phyloP scores from a whole-genome alignment of 1,139 yeast genomes.

The Geotrichum citri-aurantii region DNA sequence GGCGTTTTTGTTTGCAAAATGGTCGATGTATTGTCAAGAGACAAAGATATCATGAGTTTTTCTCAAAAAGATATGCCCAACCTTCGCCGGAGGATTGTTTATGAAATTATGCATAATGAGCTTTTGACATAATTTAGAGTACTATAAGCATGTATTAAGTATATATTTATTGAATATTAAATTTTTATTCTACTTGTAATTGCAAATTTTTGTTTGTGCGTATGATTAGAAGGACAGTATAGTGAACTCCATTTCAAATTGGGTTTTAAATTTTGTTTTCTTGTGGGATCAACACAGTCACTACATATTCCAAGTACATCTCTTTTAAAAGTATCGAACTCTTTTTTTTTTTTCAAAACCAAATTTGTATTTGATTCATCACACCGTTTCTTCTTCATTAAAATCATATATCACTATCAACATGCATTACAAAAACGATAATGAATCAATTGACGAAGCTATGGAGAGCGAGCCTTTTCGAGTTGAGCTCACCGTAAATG shows the following conservation, averaged over 20 bases:
- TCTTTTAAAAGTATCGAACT: too few relatives aligned
- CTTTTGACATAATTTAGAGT: slow-evolving; percentile 9
- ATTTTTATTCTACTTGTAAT: background rate
- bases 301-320: too few relatives aligned
- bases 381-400: background rate
- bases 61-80: slow-evolving; percentile 64
- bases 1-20: slow-evolving; percentile 90
- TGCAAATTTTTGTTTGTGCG: too few relatives aligned
- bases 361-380: background rate
- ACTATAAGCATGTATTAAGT: background rate
- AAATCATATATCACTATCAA: background rate
- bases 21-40: slow-evolving; percentile 53
- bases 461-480: background rate
- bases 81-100: slow-evolving; percentile 69
- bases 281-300: too few relatives aligned
- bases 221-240: background rate
- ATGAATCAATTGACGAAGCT: background rate
- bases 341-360: background rate
- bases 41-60: slow-evolving; percentile 45
- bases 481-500: slow-evolving; percentile 41
- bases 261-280: too few relatives aligned
- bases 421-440: background rate
- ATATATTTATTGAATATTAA: background rate
- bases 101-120: slow-evolving; percentile 34
- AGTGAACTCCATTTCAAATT: background rate